Evolutionary conservation across 768 basidiomycete species (phyloP), one percentile per base, ranked within the genome.

Genomic region (Suillus discolor): DNA sequence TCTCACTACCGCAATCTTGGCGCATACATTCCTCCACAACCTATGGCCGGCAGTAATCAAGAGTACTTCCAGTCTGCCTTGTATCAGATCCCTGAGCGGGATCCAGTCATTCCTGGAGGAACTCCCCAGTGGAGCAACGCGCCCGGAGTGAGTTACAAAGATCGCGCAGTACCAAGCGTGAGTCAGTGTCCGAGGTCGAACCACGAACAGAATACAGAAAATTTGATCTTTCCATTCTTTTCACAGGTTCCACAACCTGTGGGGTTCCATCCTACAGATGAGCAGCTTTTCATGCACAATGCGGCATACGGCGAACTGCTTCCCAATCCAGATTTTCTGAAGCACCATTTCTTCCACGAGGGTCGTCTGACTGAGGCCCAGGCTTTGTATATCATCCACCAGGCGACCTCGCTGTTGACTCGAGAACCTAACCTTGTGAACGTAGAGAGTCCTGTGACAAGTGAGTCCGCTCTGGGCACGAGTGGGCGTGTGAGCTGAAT

Each of bases 361-460:
- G 96, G 96, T 0, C 79, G 91, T 20, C 73, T 97, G 71, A 91
- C 89, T 0, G 94, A 97, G 72, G 82, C 84, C 12, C 94, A 97
- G 76, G 96, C 96, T 0, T 73, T 97, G 60, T 90, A 87, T 73
- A 96, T 98, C 67, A 76, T 98, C 28, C 81, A 88, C 39, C 82
- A 84, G 73, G 84, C 87, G 6, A 89, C 89, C 5, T 83, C 86
- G 62, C 71, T 96, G 41, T 79, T 97, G 62, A 82, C 82, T 28
- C 80, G 79, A 23, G 96, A 99, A 78, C 88, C 91, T 0, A 99
- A 97, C 75, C 79, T 99, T 75, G 85, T 99, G 54, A 83, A 90
- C 59, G 89, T 98, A 12, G 88, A 88, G 65, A 93, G 95, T 66
- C 95, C 96, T 23, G 91, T 97, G 41, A 97, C 94, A 47, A 93